Evolutionary conservation across 768 basidiomycete species (phyloP).

Genomic region (Kwoniella dendrophila): DNA sequence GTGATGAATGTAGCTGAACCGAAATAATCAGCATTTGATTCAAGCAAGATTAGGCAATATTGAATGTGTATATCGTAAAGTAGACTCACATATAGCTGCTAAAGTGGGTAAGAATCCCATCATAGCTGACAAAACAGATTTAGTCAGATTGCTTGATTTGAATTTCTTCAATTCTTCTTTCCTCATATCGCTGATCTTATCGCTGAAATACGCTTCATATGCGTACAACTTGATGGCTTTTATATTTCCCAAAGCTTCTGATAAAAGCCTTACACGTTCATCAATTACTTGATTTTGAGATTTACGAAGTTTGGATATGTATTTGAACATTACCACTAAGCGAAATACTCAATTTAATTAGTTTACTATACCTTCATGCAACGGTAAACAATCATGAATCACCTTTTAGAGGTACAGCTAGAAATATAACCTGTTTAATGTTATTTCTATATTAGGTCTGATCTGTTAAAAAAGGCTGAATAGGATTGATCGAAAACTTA

Average conservation of each 20-base stretch:
- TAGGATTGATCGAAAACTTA: constrained; percentile 10
- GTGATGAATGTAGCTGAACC: constrained; percentile 61
- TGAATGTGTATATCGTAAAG: not conserved
- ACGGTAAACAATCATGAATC: not conserved
- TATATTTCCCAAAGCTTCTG: constrained; percentile 70
- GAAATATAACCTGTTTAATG: constrained; percentile 57
- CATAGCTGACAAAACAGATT: constrained; percentile 40
- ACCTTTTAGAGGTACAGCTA: constrained; percentile 67
- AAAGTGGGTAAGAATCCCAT: constrained; percentile 62
- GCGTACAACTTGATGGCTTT: constrained; percentile 68
- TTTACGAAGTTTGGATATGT: constrained; percentile 19
- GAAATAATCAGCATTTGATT: not conserved
- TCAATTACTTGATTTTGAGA: constrained; percentile 66
- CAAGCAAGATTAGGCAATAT: not conserved
- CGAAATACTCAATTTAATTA: not conserved
- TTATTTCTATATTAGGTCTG: not conserved
- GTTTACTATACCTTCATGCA: not conserved
- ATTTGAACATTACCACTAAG: constrained; percentile 1
- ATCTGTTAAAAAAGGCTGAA: not conserved
- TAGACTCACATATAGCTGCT: constrained; percentile 56
- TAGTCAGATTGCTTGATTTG: constrained; percentile 33
- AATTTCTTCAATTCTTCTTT: constrained; percentile 45
- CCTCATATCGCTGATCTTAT: constrained; percentile 37
- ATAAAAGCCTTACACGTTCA: constrained; percentile 66
- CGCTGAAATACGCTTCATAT: constrained; percentile 60